Evolutionary conservation across 495 filamentous ascomycete genomes (phyloP).

Genomic region (Daldinia bambusicola): DNA sequence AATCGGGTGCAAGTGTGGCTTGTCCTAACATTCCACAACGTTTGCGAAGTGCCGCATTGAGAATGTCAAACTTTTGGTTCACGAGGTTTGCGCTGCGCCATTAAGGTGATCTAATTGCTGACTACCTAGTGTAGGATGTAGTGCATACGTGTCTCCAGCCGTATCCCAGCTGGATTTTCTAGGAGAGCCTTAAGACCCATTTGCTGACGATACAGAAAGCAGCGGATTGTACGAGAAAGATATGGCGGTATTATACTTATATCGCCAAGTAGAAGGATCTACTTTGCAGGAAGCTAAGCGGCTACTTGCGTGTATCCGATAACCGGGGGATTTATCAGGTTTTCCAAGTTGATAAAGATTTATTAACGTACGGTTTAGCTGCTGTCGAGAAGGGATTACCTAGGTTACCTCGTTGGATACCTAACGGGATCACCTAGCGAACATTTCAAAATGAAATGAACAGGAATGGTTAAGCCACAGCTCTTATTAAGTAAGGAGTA

Average conservation of each 20-base stretch:
- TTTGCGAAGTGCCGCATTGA: constrained; percentile 4
- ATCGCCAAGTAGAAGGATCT: constrained; percentile 16
- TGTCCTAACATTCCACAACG: constrained; percentile 2
- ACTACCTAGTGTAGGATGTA: constrained; percentile 1
- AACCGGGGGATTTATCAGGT: constrained; percentile 6
- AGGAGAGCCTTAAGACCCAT: not conserved
- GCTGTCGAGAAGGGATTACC: too few species aligned
- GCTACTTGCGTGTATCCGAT: constrained; percentile 18
- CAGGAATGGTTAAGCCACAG: constrained; percentile 17
- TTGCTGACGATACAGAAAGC: constrained; percentile 12
- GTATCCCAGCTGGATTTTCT: constrained; percentile 2
- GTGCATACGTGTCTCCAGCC: constrained; percentile 19
- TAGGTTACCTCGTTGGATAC: too few species aligned
- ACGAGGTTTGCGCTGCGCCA: constrained; percentile 5
- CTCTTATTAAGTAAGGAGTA: constrained; percentile 5
- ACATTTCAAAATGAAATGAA: constrained; percentile 4
- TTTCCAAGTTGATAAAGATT: not conserved
- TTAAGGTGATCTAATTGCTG: not conserved
- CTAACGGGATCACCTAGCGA: not conserved
- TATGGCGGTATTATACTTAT: constrained; percentile 4
- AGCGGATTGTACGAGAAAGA: constrained; percentile 7
- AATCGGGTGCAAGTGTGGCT: not conserved
- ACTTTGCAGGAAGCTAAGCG: constrained; percentile 23
- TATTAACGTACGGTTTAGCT: too few species aligned
- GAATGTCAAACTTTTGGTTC: not conserved